These are phyloP conservation scores for Talaromyces sp. DNA, from an alignment of 2,329 filamentous ascomycete species.

Conservation along the genomic window DNA sequence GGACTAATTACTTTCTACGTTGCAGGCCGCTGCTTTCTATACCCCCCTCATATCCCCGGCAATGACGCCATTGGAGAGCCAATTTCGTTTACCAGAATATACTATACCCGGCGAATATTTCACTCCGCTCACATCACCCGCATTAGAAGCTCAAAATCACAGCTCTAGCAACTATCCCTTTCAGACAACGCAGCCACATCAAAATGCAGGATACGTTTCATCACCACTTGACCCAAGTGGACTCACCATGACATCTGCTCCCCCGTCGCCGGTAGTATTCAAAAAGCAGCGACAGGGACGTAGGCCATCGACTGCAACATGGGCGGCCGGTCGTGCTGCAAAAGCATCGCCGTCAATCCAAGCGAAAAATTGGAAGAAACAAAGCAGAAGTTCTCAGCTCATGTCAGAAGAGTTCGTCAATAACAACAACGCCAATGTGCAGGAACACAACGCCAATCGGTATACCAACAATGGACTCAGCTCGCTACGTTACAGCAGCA, in stretches of 20 bases:
- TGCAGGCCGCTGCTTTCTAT: conserved; percentile 44
- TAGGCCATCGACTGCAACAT: conserved; percentile 35
- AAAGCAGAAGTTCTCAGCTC: conserved; percentile 28
- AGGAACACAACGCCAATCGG: conserved; percentile 28
- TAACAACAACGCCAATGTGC: conserved; percentile 30
- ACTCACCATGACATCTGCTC: conserved; percentile 29
- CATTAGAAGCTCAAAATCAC: conserved; percentile 47
- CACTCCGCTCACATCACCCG: conserved; percentile 50
- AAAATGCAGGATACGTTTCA: conserved; percentile 36
- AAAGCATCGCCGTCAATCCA: conserved; percentile 46
- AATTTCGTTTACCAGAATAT: conserved; percentile 48
- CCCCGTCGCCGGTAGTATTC: conserved; percentile 33
- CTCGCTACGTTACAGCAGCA: conserved; percentile 36
- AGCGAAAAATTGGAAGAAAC: conserved; percentile 37
- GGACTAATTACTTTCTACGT: conserved; percentile 20
- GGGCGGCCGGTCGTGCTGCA: conserved; percentile 34
- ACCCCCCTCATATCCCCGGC: conserved; percentile 51
- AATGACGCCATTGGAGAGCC: conserved; percentile 49
- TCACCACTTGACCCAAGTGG: conserved; percentile 42
- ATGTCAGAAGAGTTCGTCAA: conserved; percentile 35
- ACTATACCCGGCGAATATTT: conserved; percentile 49
- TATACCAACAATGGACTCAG: conserved; percentile 28
- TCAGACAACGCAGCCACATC: conserved; percentile 34
- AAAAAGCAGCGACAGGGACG: conserved; percentile 40
- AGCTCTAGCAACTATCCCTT: conserved; percentile 36